phyloP scores from a whole-genome alignment of 139 green algal genomes.

The Coelastrella sp. region DNA sequence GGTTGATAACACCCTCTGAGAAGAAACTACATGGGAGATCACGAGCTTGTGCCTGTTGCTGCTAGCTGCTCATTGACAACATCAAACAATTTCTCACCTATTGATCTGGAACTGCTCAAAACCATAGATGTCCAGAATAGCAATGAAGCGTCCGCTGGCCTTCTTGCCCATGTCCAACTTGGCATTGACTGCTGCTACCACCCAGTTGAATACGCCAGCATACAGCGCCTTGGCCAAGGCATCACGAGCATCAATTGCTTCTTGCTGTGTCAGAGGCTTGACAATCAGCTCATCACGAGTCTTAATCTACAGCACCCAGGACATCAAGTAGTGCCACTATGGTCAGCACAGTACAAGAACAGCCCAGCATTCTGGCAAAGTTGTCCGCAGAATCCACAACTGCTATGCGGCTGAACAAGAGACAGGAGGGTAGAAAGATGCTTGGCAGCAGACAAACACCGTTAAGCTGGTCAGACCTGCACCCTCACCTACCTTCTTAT shows the following conservation, averaged over 20 bases:
- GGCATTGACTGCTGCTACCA: constrained; percentile 79
- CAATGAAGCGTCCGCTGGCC: constrained; percentile 65
- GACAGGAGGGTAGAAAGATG: too few species aligned
- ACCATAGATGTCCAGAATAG: constrained; percentile 96
- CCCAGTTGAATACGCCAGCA: constrained; percentile 76
- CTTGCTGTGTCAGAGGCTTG: constrained; percentile 72
- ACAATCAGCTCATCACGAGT: constrained; percentile 78
- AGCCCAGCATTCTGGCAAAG: neutral
- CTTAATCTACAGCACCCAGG: constrained; percentile 55
- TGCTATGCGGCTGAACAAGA: neutral
- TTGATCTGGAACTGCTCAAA: constrained; percentile 92
- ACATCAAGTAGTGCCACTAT: neutral
- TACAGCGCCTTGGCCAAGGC: constrained; percentile 92
- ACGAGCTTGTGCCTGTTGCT: too few species aligned
- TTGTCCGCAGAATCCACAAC: too few species aligned
- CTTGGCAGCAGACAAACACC: neutral
- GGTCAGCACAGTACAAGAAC: neutral
- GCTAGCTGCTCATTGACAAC: too few species aligned
- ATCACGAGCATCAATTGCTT: constrained; percentile 79
- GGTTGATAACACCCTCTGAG: neutral
- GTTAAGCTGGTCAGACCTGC: neutral
- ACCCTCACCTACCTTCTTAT: constrained; percentile 36
- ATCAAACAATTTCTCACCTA: constrained; percentile 6
- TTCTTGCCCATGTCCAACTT: constrained; percentile 64
- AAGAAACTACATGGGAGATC: too few species aligned